These are phyloP conservation scores for Cymbidium sinense DNA, from an alignment of 106 monocot genomes.

Conservation along the genomic window DNA sequence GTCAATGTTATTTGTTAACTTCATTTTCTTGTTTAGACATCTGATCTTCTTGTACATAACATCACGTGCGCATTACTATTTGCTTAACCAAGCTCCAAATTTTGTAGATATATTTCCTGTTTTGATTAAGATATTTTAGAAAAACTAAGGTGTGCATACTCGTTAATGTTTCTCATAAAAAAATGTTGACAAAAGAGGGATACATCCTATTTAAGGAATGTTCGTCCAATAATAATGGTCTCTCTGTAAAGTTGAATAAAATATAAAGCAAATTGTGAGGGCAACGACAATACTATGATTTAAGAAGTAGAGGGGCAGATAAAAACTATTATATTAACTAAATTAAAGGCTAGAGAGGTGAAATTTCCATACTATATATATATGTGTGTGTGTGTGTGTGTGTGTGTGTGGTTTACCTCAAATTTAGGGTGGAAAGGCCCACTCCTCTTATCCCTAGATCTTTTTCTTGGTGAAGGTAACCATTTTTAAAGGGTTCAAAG, in stretches of 20 bases:
- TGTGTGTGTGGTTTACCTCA: too few species aligned
- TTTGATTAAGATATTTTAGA: neutral
- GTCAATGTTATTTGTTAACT: neutral
- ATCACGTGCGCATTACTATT: neutral
- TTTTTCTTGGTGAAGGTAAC: too few species aligned
- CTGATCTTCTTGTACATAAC: neutral
- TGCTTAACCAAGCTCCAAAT: neutral
- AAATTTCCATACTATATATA: too few species aligned
- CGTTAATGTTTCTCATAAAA: neutral
- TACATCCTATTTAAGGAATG: neutral
- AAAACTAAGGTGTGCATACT: neutral
- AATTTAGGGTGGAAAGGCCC: too few species aligned
- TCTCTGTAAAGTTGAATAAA: neutral
- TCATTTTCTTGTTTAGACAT: neutral
- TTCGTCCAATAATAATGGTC: neutral
- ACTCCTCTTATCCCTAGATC: too few species aligned
- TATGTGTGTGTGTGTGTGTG: too few species aligned
- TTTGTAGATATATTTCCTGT: neutral
- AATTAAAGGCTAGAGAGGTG: too few species aligned
- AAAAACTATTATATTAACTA: too few species aligned
- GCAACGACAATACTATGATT: too few species aligned
- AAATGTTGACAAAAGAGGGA: neutral
- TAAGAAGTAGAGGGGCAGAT: too few species aligned
- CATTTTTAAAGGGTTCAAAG: too few species aligned
- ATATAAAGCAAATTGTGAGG: neutral